Conservation (phyloP, 2,329 filamentous ascomycete genomes). For the Microsporum canis region DNA sequence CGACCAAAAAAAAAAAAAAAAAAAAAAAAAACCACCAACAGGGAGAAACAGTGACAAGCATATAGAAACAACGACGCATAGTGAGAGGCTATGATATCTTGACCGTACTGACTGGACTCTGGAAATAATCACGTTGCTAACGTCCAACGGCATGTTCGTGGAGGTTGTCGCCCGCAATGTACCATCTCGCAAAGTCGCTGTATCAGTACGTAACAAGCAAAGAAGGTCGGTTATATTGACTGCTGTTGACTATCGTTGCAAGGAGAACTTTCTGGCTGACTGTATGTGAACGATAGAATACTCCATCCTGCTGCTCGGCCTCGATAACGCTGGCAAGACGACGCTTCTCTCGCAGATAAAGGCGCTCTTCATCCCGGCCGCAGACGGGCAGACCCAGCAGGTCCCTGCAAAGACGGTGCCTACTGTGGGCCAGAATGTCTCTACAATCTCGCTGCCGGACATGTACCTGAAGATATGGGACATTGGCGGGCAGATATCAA, state of each 20-base stretch:
- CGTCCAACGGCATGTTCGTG: not conserved
- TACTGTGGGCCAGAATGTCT: slow-evolving; percentile 94
- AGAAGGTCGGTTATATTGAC: slow-evolving; percentile 55
- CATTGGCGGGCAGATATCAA: slow-evolving; percentile 80
- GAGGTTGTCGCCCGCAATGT: slow-evolving; percentile 43
- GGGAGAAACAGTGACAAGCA: not conserved
- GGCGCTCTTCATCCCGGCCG: slow-evolving; percentile 52
- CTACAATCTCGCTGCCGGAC: slow-evolving; percentile 77
- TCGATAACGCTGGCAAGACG: slow-evolving; percentile 97
- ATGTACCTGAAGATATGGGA: slow-evolving; percentile 99
- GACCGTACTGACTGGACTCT: not conserved
- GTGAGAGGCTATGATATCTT: not conserved
- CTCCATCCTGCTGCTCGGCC: slow-evolving; percentile 88
- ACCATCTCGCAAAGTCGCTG: slow-evolving; percentile 87
- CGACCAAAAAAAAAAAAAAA: too few relatives aligned
- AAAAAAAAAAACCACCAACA: too few relatives aligned
- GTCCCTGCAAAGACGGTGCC: slow-evolving; percentile 78
- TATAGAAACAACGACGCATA: not conserved
- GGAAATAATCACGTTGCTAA: not conserved
- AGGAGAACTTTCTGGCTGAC: not conserved
- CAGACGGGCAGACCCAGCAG: slow-evolving; percentile 34
- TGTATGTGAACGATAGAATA: slow-evolving; percentile 54
- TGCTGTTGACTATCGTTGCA: not conserved
- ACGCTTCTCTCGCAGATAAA: slow-evolving; percentile 97
- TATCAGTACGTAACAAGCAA: slow-evolving; percentile 95